A percentile compares a stretch with the other conserved stretches of the same genome.
phyloP scores from a whole-genome alignment of 2,329 filamentous ascomycete genomes.

The Bimuria novae-zelandiae region DNA sequence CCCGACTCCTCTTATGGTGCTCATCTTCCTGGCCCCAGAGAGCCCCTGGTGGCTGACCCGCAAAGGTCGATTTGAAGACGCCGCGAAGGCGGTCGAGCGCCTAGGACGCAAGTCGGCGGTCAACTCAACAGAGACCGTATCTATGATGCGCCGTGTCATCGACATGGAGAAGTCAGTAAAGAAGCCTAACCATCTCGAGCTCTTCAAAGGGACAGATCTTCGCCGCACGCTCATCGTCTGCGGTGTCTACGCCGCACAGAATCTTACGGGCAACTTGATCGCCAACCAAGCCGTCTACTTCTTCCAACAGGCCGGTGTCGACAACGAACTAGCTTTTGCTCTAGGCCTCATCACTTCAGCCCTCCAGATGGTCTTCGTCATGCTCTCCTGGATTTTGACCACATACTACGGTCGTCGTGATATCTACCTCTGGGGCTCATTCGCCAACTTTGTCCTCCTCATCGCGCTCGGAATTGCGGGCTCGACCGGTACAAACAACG shows the following conservation, averaged over 20 bases:
- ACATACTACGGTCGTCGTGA: slow-evolving; percentile 66
- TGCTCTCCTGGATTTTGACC: slow-evolving; percentile 70
- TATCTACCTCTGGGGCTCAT: slow-evolving; percentile 66
- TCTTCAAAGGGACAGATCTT: slow-evolving; percentile 60
- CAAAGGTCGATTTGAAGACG: slow-evolving; percentile 48
- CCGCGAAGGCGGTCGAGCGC: slow-evolving; percentile 54
- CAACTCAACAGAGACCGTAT: slow-evolving; percentile 53
- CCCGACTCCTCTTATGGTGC: slow-evolving; percentile 49
- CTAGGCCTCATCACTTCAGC: slow-evolving; percentile 68
- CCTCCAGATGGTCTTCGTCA: slow-evolving; percentile 65
- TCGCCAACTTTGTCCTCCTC: slow-evolving; percentile 59
- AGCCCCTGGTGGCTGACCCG: slow-evolving; percentile 39
- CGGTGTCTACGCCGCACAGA: slow-evolving; percentile 63
- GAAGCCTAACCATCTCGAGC: slow-evolving; percentile 55
- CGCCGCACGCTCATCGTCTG: slow-evolving; percentile 62
- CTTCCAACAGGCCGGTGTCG: slow-evolving; percentile 66
- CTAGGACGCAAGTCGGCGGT: slow-evolving; percentile 53
- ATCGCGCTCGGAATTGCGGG: slow-evolving; percentile 64
- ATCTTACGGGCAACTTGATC: slow-evolving; percentile 66
- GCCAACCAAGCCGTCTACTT: slow-evolving; percentile 68
- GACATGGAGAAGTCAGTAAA: slow-evolving; percentile 58
- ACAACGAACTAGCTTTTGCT: slow-evolving; percentile 60
- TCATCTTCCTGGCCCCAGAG: slow-evolving; percentile 57
- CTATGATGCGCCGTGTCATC: slow-evolving; percentile 64
- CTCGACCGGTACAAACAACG: slow-evolving; percentile 51